phyloP scores from a whole-genome alignment of 1,284 basidiomycete genomes.

The Lentinus polychrous region DNA sequence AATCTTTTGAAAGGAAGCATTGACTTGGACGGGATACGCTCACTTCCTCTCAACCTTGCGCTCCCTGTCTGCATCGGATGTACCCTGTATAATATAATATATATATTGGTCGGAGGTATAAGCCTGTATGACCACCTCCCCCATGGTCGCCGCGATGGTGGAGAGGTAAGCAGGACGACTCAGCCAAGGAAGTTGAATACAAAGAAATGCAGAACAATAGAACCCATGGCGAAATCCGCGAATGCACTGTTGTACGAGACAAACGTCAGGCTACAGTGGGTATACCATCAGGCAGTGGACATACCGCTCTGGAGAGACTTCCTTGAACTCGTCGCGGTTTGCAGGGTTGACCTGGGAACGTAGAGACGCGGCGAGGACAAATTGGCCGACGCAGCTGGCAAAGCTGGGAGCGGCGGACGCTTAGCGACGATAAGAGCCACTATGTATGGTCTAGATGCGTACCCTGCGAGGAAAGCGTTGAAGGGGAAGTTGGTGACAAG shows the following conservation, averaged over 20 bases:
- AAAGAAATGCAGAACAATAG: constrained; percentile 95
- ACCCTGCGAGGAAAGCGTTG: constrained; percentile 97
- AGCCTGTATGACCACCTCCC: no score
- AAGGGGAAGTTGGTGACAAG: constrained; percentile 93
- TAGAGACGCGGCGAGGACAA: constrained; percentile 89
- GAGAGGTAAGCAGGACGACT: constrained; percentile 11
- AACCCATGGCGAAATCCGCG: constrained; percentile 92
- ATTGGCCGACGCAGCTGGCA: constrained; percentile 90
- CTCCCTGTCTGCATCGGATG: no score
- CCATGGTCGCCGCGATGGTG: no score
- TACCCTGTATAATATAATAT: no score
- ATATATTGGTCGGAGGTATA: no score
- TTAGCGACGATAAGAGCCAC: neutral
- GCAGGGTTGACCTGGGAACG: constrained; percentile 89
- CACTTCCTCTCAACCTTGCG: no score
- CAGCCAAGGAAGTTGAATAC: constrained; percentile 94
- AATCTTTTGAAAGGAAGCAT: constrained; percentile 58
- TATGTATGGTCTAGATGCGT: constrained; percentile 21
- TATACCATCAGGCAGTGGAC: constrained; percentile 15
- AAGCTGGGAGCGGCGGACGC: constrained; percentile 58
- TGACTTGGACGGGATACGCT: constrained; percentile 2
- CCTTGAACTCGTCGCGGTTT: constrained; percentile 77
- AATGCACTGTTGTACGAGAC: constrained; percentile 64
- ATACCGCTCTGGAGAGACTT: constrained; percentile 92
- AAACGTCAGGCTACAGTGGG: constrained; percentile 3